Conservation (phyloP, 1,284 basidiomycete genomes). For the Ustilago tritici region DNA sequence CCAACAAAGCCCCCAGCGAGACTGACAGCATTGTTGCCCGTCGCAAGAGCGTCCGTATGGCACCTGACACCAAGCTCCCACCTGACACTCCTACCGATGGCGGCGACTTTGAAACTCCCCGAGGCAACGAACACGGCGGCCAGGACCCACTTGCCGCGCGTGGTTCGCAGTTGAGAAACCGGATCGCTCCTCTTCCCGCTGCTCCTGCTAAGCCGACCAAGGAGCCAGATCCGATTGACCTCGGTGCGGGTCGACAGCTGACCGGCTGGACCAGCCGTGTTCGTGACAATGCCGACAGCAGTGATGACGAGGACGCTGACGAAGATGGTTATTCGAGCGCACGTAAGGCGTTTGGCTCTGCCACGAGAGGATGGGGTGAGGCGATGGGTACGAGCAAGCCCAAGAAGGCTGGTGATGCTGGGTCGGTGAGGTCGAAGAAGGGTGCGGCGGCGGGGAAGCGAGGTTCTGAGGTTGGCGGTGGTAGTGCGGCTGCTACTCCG, state of each 20-base stretch:
- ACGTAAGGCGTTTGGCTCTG: constrained; percentile 61
- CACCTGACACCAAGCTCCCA: constrained; percentile 62
- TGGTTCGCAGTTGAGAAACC: constrained; percentile 40
- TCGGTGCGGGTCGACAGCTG: constrained; percentile 44
- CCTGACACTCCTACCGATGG: constrained; percentile 57
- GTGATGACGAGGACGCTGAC: constrained; percentile 62
- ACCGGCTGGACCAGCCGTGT: constrained; percentile 62
- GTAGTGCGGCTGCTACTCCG: constrained; percentile 5
- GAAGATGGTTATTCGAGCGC: constrained; percentile 58
- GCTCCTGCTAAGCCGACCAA: constrained; percentile 38
- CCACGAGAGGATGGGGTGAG: constrained; percentile 56
- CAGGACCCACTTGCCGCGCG: constrained; percentile 43
- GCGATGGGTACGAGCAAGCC: constrained; percentile 56
- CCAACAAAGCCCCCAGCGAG: constrained; percentile 42
- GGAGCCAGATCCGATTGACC: constrained; percentile 49
- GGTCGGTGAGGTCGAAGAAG: constrained; percentile 40
- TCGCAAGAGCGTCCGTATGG: constrained; percentile 67
- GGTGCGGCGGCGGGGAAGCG: constrained; percentile 23
- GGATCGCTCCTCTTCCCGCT: constrained; percentile 58
- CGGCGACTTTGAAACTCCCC: constrained; percentile 24
- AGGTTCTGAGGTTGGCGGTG: background rate
- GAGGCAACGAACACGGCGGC: constrained; percentile 45
- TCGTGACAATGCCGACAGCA: constrained; percentile 45
- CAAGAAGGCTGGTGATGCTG: constrained; percentile 41
- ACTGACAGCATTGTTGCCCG: constrained; percentile 41